A percentile compares a stretch with the other conserved stretches of the same genome.
Conservation (phyloP, 2,329 filamentous ascomycete genomes). For the Phaeosphaeria sp. region DNA sequence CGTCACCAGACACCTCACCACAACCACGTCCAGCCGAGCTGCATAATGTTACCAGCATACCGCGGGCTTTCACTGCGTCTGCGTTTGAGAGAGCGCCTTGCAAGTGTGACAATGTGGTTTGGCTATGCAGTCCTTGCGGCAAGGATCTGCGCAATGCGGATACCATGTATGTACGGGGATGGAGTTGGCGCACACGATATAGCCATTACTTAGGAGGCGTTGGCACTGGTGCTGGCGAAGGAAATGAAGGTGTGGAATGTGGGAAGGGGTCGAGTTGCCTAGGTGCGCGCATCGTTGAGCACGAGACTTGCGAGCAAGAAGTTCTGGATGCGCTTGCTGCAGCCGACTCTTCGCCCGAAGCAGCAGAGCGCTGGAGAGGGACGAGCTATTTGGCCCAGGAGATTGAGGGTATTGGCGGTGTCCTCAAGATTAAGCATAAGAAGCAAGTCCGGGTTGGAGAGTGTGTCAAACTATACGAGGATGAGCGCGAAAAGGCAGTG, state of each 20-base stretch:
- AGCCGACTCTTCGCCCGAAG: constrained; percentile 26
- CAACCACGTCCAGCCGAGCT: constrained; percentile 22
- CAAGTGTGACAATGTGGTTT: constrained; percentile 69
- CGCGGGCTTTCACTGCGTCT: constrained; percentile 50
- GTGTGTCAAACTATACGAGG: constrained; percentile 84
- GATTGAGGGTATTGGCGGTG: constrained; percentile 87
- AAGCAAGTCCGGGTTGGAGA: constrained; percentile 81
- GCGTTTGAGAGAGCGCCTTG: constrained; percentile 64
- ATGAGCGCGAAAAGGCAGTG: constrained; percentile 52
- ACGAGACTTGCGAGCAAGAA: constrained; percentile 84
- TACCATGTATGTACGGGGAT: constrained; percentile 70
- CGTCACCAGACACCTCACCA: constrained; percentile 32
- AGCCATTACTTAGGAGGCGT: constrained; percentile 78
- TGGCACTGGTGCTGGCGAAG: constrained; percentile 86
- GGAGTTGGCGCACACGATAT: constrained; percentile 89
- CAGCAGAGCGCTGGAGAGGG: constrained; percentile 58
- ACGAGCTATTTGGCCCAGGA: constrained; percentile 85
- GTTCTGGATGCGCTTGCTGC: constrained; percentile 61
- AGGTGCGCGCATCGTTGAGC: constrained; percentile 77
- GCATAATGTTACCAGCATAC: constrained; percentile 8
- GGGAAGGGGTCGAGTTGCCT: constrained; percentile 79
- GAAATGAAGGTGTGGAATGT: constrained; percentile 86
- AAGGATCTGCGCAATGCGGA: constrained; percentile 68
- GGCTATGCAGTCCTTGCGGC: constrained; percentile 87
- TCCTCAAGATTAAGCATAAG: constrained; percentile 87